Evolutionary conservation across 73 alveolate genomes (phyloP), one percentile per base, ranked within the genome.

Genomic region (Paramecium tetraurelia): DNA sequence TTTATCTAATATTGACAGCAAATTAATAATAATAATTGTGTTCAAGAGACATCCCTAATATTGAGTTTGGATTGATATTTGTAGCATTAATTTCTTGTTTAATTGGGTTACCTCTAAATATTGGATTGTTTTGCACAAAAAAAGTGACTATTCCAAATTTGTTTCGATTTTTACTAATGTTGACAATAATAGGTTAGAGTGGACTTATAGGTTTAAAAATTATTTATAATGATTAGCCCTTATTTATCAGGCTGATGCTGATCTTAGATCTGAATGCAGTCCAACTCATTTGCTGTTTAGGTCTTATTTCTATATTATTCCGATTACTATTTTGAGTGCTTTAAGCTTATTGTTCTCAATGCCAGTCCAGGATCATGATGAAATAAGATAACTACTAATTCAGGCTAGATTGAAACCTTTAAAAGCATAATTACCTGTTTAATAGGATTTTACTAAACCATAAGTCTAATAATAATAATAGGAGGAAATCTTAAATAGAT

Each of bases 351-450:
- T 80, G 44, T 43, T 80, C 20, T 80, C 90, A 43, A 22, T 80
- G 43, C 90, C 90, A 1, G 50, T 63, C 7, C 46, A 44, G 18
- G 90, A 80, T 46, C 90, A 80, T 80, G 75, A 80, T 44, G 90
- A 80, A 44, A 80, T 80, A 22, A 80, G 75, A 44, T n/a, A 75
- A 75, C 2, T 29, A 11, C 21, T 75, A 14, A 75, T 75, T 9
- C 12, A 75, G n/a, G 58, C 58, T 29, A 75, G 87, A 75, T 12
- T 75, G 59, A 75, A 75, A 75, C 87, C 87, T 11, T 35, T 38
- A 35, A 75, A 38, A 75, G 1, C 35, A 38, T 35, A 29, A 12
- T 35, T 38, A 38, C 87, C 58, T 36, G 38, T 75, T 29, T 41
- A 38, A 63, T 63, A 63, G 31, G 84, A 63, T 31, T 0, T 63